Percentiles rank a stretch among this genome's conserved stretches.
Evolutionary conservation across 1,284 basidiomycete genomes (phyloP).

Genomic region (Gymnopus androsaceus): DNA sequence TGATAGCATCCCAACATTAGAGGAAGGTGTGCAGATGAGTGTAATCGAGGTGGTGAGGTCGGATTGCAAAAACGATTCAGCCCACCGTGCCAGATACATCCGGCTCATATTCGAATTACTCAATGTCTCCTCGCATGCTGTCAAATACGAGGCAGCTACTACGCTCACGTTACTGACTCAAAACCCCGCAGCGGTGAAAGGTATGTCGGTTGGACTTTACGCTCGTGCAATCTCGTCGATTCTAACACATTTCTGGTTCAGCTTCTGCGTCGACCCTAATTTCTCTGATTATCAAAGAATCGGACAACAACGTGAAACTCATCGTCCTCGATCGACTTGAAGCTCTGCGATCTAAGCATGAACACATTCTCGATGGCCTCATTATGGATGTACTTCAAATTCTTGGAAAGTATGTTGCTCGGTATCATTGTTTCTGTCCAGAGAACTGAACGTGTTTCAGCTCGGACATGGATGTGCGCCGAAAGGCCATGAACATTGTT

Average conservation of each 20-base stretch:
- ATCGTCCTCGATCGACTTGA: slow-evolving; percentile 97
- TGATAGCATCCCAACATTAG: slow-evolving; percentile 83
- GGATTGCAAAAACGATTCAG: slow-evolving; percentile 86
- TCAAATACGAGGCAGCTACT: slow-evolving; percentile 98
- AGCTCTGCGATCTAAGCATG: slow-evolving; percentile 81
- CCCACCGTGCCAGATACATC: slow-evolving; percentile 88
- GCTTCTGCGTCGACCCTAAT: slow-evolving; percentile 91
- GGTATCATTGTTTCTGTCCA: background rate
- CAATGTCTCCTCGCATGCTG: slow-evolving; percentile 87
- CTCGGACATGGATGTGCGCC: slow-evolving; percentile 95
- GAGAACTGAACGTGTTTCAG: slow-evolving; percentile 37
- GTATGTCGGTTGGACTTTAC: slow-evolving; percentile 39
- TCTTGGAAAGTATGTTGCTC: slow-evolving; percentile 62
- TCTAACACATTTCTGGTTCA: slow-evolving; percentile 31
- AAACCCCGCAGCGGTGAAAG: slow-evolving; percentile 95
- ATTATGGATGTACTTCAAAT: slow-evolving; percentile 97
- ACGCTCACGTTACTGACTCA: slow-evolving; percentile 94
- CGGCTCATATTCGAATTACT: slow-evolving; percentile 95
- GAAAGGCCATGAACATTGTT: slow-evolving; percentile 90
- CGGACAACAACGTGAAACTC: slow-evolving; percentile 99
- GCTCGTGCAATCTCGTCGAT: background rate
- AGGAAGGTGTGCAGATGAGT: slow-evolving; percentile 95
- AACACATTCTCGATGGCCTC: slow-evolving; percentile 87
- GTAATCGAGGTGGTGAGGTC: slow-evolving; percentile 93
- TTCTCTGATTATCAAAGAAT: slow-evolving; percentile 91